phyloP scores from a whole-genome alignment of 768 basidiomycete genomes.

The Gelatoporia subvermispora region DNA sequence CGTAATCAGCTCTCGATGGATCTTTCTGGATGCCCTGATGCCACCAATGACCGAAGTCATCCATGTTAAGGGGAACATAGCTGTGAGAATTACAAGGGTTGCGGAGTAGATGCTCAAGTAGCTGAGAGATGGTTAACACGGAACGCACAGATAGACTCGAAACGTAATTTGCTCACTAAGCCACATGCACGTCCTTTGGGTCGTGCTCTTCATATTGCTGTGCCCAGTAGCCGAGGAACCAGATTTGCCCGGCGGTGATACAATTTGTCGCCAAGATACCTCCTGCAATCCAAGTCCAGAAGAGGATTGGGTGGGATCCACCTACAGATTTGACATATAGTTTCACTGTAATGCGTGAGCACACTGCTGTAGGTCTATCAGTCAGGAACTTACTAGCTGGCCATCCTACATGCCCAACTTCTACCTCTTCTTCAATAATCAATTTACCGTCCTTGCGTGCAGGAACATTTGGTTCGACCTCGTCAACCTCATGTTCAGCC shows the following conservation, averaged over 20 bases:
- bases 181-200: constrained; percentile 30
- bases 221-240: constrained; percentile 34
- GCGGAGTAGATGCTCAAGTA: constrained; percentile 25
- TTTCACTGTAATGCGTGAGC: constrained; percentile 22
- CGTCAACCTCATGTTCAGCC: constrained; percentile 15
- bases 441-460: too few species aligned
- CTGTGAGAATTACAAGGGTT: constrained; percentile 11
- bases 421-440: constrained; percentile 35
- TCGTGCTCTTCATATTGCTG: constrained; percentile 32
- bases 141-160: background rate
- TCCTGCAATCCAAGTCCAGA: constrained; percentile 23
- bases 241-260: constrained; percentile 21
- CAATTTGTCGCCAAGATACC: constrained; percentile 10
- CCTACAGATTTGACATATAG: constrained; percentile 27
- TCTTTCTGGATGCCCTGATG: constrained; percentile 25
- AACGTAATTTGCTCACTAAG: constrained; percentile 18
- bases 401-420: constrained; percentile 32
- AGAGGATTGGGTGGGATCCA: constrained; percentile 15
- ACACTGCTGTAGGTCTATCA: background rate
- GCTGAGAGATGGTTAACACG: constrained; percentile 10
- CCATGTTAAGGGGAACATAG: constrained; percentile 17
- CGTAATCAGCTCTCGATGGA: constrained; percentile 25
- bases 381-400: constrained; percentile 22
- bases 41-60: constrained; percentile 24
- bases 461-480: constrained; percentile 14